Conservation (phyloP, 139 green algal species). For the Chlorella sp. region DNA sequence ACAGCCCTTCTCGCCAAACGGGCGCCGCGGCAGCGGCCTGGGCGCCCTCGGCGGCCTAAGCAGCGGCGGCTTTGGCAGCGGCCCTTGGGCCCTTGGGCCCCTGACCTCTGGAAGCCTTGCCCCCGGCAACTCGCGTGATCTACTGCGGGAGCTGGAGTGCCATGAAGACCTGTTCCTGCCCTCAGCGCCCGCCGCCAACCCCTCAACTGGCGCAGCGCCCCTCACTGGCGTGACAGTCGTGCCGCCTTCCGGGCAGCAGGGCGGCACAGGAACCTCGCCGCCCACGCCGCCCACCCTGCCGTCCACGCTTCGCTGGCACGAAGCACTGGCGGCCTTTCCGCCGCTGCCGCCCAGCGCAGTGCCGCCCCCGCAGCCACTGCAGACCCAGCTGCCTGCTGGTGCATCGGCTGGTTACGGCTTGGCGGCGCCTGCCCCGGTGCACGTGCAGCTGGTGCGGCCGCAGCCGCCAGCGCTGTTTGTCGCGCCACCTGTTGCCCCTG, state of each 20-base stretch:
- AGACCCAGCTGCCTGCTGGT: background rate
- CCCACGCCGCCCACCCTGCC: background rate
- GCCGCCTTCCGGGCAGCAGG: too few relatives aligned
- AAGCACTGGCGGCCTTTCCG: too few relatives aligned
- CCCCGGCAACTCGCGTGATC: background rate
- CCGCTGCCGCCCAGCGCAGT: too few relatives aligned
- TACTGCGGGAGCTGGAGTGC: constrained; percentile 16
- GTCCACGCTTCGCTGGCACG: background rate
- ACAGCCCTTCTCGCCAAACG: background rate
- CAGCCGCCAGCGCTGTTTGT: background rate
- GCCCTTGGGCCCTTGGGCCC: background rate
- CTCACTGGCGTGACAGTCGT: background rate
- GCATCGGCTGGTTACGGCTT: background rate
- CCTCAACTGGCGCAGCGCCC: background rate
- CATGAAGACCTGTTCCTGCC: background rate
- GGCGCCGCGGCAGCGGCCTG: background rate
- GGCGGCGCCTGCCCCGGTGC: background rate
- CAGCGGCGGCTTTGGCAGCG: background rate
- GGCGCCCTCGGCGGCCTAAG: background rate
- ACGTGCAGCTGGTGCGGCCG: background rate
- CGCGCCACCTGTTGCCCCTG: background rate
- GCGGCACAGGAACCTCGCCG: background rate
- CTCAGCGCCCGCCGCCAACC: background rate
- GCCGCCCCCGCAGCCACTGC: background rate
- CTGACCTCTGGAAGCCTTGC: too few relatives aligned